phyloP scores from a whole-genome alignment of 108 stramenopile species.

The Nitzschia sp. region DNA sequence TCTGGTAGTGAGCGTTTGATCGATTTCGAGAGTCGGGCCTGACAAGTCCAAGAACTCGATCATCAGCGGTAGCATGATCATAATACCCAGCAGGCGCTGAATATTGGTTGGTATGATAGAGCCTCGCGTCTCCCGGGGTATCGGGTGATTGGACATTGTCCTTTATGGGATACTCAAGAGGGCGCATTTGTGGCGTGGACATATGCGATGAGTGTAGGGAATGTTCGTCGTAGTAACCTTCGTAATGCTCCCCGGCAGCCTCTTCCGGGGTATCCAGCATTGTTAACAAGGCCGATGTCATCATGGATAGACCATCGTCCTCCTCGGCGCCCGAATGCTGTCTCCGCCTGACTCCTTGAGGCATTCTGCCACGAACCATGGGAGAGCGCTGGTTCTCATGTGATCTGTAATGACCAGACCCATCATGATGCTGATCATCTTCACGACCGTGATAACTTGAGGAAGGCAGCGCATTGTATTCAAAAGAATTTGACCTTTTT shows the following conservation, averaged over 20 bases:
- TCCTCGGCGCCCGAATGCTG: slow-evolving; percentile 17
- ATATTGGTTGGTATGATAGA: not conserved
- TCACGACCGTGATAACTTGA: slow-evolving; percentile 19
- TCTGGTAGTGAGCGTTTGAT: not conserved
- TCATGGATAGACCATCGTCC: slow-evolving; percentile 80
- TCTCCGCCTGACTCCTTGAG: slow-evolving; percentile 15
- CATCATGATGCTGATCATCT: slow-evolving; percentile 3
- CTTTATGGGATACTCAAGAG: not conserved
- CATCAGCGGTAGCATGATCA: not conserved
- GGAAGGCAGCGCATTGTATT: slow-evolving; percentile 15
- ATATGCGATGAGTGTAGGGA: slow-evolving; percentile 6
- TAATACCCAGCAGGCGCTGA: slow-evolving; percentile 1
- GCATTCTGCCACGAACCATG: slow-evolving; percentile 7
- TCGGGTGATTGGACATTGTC: slow-evolving; percentile 11
- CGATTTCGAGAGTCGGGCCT: slow-evolving; percentile 8
- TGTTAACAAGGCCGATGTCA: slow-evolving; percentile 82
- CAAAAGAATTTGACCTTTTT: slow-evolving; percentile 34
- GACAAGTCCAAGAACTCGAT: not conserved
- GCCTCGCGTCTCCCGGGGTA: not conserved
- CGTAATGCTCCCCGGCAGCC: slow-evolving; percentile 21
- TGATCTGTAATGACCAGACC: not conserved
- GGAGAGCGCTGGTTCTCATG: slow-evolving; percentile 14
- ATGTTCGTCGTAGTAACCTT: slow-evolving; percentile 23
- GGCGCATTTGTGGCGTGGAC: slow-evolving; percentile 11
- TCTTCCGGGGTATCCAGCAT: slow-evolving; percentile 83